phyloP scores from a whole-genome alignment of 2,329 filamentous ascomycete species.

The Simplicillium sp. region DNA sequence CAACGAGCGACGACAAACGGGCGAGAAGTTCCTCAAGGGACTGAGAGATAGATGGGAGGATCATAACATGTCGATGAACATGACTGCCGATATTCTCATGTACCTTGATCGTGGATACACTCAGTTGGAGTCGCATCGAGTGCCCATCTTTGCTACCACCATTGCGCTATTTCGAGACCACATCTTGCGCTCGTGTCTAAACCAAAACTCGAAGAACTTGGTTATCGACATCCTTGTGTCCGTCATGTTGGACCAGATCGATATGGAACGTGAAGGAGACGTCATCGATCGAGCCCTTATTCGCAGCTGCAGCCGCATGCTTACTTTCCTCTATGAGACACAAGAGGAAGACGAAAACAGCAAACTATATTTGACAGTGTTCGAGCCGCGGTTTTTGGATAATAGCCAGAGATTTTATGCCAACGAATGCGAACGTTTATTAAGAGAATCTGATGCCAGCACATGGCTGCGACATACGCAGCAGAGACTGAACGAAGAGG shows the following conservation, averaged over 20 bases:
- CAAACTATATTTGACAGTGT: slow-evolving; percentile 74
- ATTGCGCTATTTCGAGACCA: slow-evolving; percentile 85
- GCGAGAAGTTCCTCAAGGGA: slow-evolving; percentile 72
- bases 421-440: slow-evolving; percentile 61
- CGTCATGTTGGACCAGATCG: slow-evolving; percentile 81
- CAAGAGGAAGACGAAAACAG: slow-evolving; percentile 67
- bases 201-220: slow-evolving; percentile 31
- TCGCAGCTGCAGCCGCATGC: slow-evolving; percentile 78
- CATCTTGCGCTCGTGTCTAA: slow-evolving; percentile 57
- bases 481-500: slow-evolving; percentile 69
- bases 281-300: slow-evolving; percentile 77
- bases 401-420: slow-evolving; percentile 67
- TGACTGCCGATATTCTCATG: slow-evolving; percentile 95
- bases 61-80: slow-evolving; percentile 88
- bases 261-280: slow-evolving; percentile 86
- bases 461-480: slow-evolving; percentile 72
- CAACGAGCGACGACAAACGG: slow-evolving; percentile 69
- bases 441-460: slow-evolving; percentile 71
- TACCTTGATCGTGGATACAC: slow-evolving; percentile 88
- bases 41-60: slow-evolving; percentile 77
- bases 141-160: slow-evolving; percentile 73
- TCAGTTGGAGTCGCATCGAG: slow-evolving; percentile 52
- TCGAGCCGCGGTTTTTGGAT: slow-evolving; percentile 69
- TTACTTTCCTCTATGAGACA: slow-evolving; percentile 78
- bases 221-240: slow-evolving; percentile 69